phyloP scores from a whole-genome alignment of 345 rosid genomes.

The Physaria fendleri region DNA sequence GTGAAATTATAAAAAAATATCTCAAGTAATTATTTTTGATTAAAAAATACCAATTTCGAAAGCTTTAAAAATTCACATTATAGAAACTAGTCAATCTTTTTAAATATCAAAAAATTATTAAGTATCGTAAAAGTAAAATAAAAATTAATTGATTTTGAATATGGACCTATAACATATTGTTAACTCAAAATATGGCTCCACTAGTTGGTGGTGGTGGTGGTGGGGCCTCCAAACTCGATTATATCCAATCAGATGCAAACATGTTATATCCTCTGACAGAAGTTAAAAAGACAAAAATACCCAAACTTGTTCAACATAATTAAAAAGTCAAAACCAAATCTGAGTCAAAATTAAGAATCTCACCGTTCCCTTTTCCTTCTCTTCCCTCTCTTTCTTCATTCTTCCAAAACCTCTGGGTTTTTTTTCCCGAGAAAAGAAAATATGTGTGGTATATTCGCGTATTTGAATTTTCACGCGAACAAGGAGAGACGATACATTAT shows the following conservation, averaged over 20 bases:
- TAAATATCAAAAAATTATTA: too few relatives aligned
- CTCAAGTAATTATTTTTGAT: too few relatives aligned
- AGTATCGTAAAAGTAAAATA: too few relatives aligned
- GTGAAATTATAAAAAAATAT: too few relatives aligned
- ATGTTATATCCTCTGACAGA: slow-evolving; percentile 19
- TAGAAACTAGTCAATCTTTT: too few relatives aligned
- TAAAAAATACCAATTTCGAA: too few relatives aligned
- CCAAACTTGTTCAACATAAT: neutral
- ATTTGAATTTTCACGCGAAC: slow-evolving; percentile 64
- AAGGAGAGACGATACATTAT: slow-evolving; percentile 77
- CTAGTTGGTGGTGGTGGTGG: too few relatives aligned
- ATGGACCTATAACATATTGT: too few relatives aligned
- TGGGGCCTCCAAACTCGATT: too few relatives aligned
- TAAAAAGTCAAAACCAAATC: slow-evolving; percentile 9
- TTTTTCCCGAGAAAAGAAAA: neutral
- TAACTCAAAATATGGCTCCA: too few relatives aligned
- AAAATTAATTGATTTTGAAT: neutral
- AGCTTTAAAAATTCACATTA: too few relatives aligned
- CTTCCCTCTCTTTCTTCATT: slow-evolving; percentile 28
- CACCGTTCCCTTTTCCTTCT: neutral
- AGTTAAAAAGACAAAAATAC: slow-evolving; percentile 1
- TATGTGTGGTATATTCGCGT: slow-evolving; percentile 97
- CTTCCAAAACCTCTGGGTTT: neutral
- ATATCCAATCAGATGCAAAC: neutral
- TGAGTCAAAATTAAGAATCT: slow-evolving; percentile 12